A percentile compares a stretch with the other conserved stretches of the same genome.
phyloP scores from a whole-genome alignment of 2,329 filamentous ascomycete genomes.

The Trichoderma pleuroti region DNA sequence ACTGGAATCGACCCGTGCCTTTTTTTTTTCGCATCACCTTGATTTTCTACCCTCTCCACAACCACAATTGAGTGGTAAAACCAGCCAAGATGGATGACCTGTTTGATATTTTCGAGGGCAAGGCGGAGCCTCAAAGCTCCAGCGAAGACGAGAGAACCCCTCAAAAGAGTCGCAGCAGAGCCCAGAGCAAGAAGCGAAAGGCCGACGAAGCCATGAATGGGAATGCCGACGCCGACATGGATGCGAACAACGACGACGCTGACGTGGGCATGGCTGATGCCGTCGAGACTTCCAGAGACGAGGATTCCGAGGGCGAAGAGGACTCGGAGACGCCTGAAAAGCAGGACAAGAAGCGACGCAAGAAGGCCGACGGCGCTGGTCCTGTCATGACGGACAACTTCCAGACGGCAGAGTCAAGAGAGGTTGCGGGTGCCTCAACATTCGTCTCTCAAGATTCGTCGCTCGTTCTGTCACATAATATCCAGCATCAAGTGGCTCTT shows the following conservation, averaged over 20 bases:
- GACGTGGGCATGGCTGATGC: slow-evolving; percentile 42
- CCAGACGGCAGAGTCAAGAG: slow-evolving; percentile 88
- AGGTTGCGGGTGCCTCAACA: slow-evolving; percentile 77
- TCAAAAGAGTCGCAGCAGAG: slow-evolving; percentile 51
- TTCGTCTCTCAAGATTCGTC: slow-evolving; percentile 62
- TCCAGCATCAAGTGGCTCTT: slow-evolving; percentile 94
- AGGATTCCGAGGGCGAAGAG: slow-evolving; percentile 35
- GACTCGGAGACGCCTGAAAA: slow-evolving; percentile 47
- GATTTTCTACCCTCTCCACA: background rate
- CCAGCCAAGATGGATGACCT: slow-evolving; percentile 64
- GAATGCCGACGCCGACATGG: slow-evolving; percentile 6
- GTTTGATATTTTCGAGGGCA: slow-evolving; percentile 77
- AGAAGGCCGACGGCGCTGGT: slow-evolving; percentile 60
- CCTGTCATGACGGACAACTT: slow-evolving; percentile 91
- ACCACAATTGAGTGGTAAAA: background rate
- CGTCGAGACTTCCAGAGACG: slow-evolving; percentile 38
- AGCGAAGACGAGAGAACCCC: slow-evolving; percentile 44
- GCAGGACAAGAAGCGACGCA: slow-evolving; percentile 59
- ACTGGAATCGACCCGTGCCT: background rate
- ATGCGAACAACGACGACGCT: slow-evolving; percentile 20
- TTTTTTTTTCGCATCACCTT: background rate
- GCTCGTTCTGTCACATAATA: slow-evolving; percentile 90
- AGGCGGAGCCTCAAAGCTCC: slow-evolving; percentile 39
- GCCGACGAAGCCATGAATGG: slow-evolving; percentile 73
- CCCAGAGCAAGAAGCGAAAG: slow-evolving; percentile 80